Base-by-base conservation (phyloP, 1,284 basidiomycete species). In the Golubevia sp. region DNA sequence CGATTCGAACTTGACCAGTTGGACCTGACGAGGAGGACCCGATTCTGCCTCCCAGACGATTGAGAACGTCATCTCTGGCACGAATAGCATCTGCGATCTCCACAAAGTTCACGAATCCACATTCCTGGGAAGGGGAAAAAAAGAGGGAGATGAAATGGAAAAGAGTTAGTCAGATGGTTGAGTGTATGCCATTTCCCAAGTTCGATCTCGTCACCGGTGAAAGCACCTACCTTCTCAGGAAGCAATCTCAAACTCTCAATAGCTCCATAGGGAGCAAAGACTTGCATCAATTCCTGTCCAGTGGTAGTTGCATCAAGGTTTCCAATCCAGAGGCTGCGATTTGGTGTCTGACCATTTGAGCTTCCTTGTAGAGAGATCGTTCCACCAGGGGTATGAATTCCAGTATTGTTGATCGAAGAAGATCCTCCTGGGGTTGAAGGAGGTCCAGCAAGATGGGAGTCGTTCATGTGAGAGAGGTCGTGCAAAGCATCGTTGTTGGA, bases 81-180 rank as follows among this genome's bases (percentile, higher is more conserved):
- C 63, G 66, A 4, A 76, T 61, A 7, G 77, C 77, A 44, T 79
- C 77, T 5, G 59, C 62, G 1, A 67, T 53, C 20, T 77, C 77
- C 53, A 71, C 62, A 49, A 70, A 79, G 58, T 79, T 79, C 65
- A 79, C 69, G 58, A 79, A 79, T 18, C 74, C 77, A 49, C 76
- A 79, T 48, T 68, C 71, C 59, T 59, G 61, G 21, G 34, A n/a
- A 30, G 20, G 25, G 21, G 2, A 20, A 59, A 3, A 2, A 5
- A 7, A 11, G 6, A 7, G 56, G 20, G 50, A n/a, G 53, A 30
- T 15, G 30, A 26, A 27, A 25, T 7, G 49, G n/a, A n/a, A 23
- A 8, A 57, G 26, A 49, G 38, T 20, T 57, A 34, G 56, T 57
- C 56, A 44, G 38, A 44, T 44, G 18, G 38, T 44, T 44, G 38